A percentile compares a stretch with the other conserved stretches of the same genome.
These are phyloP conservation scores for Diutina pseudorugosa DNA, from an alignment of 1,139 yeast genomes.

Conservation along the genomic window DNA sequence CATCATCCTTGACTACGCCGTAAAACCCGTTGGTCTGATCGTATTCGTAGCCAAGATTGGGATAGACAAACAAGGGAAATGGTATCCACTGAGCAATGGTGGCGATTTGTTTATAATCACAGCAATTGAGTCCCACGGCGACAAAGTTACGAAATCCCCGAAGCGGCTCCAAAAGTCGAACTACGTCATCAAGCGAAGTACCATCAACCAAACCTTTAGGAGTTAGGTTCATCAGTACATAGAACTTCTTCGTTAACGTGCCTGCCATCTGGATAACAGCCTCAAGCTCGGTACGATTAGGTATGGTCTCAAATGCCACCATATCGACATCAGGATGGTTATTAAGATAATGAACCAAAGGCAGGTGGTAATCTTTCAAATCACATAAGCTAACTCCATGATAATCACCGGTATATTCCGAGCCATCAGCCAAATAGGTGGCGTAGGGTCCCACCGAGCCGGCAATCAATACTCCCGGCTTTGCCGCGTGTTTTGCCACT, in stretches of 20 bases:
- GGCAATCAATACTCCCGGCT: conserved; percentile 18
- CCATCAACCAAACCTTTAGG: conserved; percentile 19
- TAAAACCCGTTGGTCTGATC: conserved; percentile 15
- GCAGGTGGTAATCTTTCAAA: conserved; percentile 35
- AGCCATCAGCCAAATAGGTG: conserved; percentile 49
- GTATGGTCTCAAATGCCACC: conserved; percentile 58
- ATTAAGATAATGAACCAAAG: conserved; percentile 29
- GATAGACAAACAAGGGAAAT: conserved; percentile 26
- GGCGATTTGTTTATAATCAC: background rate
- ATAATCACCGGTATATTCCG: conserved; percentile 60
- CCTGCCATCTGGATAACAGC: conserved; percentile 16
- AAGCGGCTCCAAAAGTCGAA: conserved; percentile 5
- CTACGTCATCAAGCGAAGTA: conserved; percentile 15
- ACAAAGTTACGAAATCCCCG: conserved; percentile 10
- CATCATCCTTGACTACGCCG: conserved; percentile 5
- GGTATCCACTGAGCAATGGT: background rate
- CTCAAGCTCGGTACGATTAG: conserved; percentile 38
- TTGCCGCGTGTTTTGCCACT: conserved; percentile 18
- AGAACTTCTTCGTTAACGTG: conserved; percentile 16
- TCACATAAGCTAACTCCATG: conserved; percentile 16
- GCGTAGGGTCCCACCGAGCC: conserved; percentile 73
- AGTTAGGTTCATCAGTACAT: conserved; percentile 15
- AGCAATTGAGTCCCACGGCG: conserved; percentile 30
- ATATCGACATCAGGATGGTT: conserved; percentile 30
- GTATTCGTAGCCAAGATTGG: conserved; percentile 45